Conservation (phyloP, 2,329 filamentous ascomycete genomes). For the Neoarthrinium moseri region DNA sequence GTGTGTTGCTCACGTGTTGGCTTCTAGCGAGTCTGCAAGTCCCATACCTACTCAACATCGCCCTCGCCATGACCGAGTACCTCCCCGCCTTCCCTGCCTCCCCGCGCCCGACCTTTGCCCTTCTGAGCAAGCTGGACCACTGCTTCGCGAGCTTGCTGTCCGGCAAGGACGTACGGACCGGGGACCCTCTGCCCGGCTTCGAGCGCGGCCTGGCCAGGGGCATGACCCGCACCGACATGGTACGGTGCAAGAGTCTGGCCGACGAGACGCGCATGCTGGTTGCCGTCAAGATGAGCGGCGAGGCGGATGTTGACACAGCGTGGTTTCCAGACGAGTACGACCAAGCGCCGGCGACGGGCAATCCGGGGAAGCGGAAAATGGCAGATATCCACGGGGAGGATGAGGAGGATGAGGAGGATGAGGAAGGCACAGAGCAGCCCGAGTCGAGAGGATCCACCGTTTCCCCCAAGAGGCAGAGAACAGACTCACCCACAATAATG, state of each 20-base stretch:
- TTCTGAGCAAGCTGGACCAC: constrained; percentile 78
- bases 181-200: constrained; percentile 68
- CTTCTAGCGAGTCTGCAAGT: constrained; percentile 71
- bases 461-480: constrained; percentile 4
- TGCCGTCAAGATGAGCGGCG: constrained; percentile 64
- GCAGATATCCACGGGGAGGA: constrained; percentile 13
- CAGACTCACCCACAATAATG: background rate
- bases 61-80: constrained; percentile 69
- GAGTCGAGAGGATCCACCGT: background rate
- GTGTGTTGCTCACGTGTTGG: constrained; percentile 5
- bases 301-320: constrained; percentile 42
- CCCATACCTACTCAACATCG: constrained; percentile 78
- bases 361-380: background rate
- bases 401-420: constrained; percentile 18
- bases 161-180: constrained; percentile 65
- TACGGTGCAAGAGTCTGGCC: constrained; percentile 78
- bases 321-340: constrained; percentile 11
- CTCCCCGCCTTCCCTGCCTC: constrained; percentile 70
- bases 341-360: background rate
- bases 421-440: too few species aligned
- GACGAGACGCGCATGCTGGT: constrained; percentile 72
- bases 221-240: constrained; percentile 79
- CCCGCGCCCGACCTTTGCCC: constrained; percentile 65
- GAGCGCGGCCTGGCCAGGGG: constrained; percentile 59
- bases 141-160: constrained; percentile 76